phyloP scores from a whole-genome alignment of 164 flowering plant genomes.

The Platanus orientalis region DNA sequence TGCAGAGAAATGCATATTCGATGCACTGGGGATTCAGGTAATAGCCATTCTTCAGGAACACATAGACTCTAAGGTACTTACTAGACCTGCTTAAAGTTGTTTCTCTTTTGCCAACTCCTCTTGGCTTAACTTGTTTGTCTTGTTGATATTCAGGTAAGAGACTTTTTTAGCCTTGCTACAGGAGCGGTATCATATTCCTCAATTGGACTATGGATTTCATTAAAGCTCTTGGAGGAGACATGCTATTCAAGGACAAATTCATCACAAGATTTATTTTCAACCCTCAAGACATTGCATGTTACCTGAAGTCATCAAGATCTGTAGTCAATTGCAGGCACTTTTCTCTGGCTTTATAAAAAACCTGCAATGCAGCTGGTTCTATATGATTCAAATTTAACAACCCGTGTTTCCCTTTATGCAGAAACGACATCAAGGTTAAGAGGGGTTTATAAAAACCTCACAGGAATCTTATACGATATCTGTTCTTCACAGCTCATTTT shows the following conservation, averaged over 20 bases:
- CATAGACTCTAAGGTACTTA: conserved; percentile 65
- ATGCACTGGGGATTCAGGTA: conserved; percentile 63
- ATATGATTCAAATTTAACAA: too few relatives aligned
- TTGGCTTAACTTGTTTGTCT: neutral
- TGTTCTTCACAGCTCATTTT: too few relatives aligned
- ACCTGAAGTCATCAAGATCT: conserved; percentile 65
- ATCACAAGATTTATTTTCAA: conserved; percentile 67
- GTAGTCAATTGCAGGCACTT: too few relatives aligned
- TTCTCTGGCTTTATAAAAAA: too few relatives aligned
- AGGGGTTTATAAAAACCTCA: conserved; percentile 7
- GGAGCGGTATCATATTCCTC: conserved; percentile 62
- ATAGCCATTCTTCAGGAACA: conserved; percentile 69
- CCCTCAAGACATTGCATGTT: conserved; percentile 62
- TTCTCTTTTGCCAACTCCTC: neutral
- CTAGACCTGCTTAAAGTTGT: neutral
- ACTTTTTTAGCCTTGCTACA: conserved; percentile 84
- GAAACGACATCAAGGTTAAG: conserved; percentile 22
- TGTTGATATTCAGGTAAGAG: conserved; percentile 41
- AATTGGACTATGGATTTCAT: conserved; percentile 54
- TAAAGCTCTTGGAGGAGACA: conserved; percentile 79
- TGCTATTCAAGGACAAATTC: conserved; percentile 64
- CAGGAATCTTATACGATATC: conserved; percentile 3
- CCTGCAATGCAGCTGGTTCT: too few relatives aligned
- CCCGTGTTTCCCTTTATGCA: too few relatives aligned
- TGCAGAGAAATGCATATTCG: conserved; percentile 65